Base-by-base conservation (phyloP, 2,329 filamentous ascomycete genomes). In the Rutstroemia sp. region DNA sequence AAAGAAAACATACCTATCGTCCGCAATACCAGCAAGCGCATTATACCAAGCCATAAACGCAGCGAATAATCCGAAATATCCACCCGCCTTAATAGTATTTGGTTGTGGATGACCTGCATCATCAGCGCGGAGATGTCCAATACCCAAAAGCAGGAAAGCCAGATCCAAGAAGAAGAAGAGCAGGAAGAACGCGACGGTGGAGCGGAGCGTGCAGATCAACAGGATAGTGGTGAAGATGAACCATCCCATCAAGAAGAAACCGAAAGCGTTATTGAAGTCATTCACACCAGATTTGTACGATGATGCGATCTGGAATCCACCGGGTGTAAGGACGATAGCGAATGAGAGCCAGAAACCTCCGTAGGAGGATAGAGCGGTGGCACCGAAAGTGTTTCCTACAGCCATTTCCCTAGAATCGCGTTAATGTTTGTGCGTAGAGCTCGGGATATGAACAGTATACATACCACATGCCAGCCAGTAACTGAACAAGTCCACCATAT, bases 11-110 rank as follows among this genome's bases (percentile, higher is more conserved):
- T 70, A 84, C 82, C 79, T 82, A 69, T 75, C 78, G 65, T 94
- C 89, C 60, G 87, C 86, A 57, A 94, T 82, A 81, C 89, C 89
- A 52, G 88, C 88, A 58, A 92, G 77, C 39, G 89, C 89, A 67
- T 90, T 91, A 73, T 92, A 95, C 89, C 89, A 95, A 4, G 89
- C 89, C 56, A 89, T 68, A 69, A 95, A 94, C 0, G 89, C 87
- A 1, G 89, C 83, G 6, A 94, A 65, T 60, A 94, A 78, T n/a
- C 89, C 89, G 68, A 94, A 92, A 59, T 84, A 78, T 53, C 89
- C 90, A 61, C 87, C 89, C 4, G 86, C 82, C 71, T 85, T 87
- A 46, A 89, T 73, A 16, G 70, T 72, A 5, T 71, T 56, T 62
- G 78, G 71, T 16, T 79, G 67, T 2, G 56, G 56, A 17, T 69